Evolutionary conservation across 345 rosid species (phyloP), one percentile per base, ranked within the genome.

Genomic region (Moricandia arvensis): DNA sequence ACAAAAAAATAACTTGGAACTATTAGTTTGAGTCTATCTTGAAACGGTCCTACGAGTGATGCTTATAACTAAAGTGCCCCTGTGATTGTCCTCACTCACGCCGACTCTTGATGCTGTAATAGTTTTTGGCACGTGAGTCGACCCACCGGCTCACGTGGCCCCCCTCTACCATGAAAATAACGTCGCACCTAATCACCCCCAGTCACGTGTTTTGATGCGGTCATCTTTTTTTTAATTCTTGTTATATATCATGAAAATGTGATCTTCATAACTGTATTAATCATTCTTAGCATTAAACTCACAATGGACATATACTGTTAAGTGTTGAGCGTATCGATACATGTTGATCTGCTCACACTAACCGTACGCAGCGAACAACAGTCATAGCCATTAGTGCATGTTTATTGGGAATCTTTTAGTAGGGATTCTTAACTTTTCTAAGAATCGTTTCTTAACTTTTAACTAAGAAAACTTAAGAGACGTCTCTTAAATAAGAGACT

Each of bases 61-160:
- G 54, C 53, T 3, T 38, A 12, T 24, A 21, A 15, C 37, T n/a
- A 66, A 51, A 67, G 16, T 31, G 72, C 49, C 31, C 33, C 18
- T 24, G 43, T 35, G 29, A 68, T 59, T 41, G 54, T 59, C 41
- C 4, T 70, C 66, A 59, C 66, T 70, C 11, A 9, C 74, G 74
- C 74, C 74, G 74, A 58, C 65, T 69, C 38, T 69, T 55, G 9
- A 54, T 54, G 13, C 13, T 21, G 49, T 34, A 8, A 54, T 54
- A 35, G n/a, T 69, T 18, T 33, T 24, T 18, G 51, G 63, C 63
- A 69, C 73, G 73, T 69, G 73, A 35, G 24, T 60, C 6, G 63
- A 16, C 43, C 34, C 51, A 60, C 15, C 72, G 34, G 43, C 63
- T 55, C 51, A 21, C 73, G 64, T 69, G 74, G 74, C 74, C 54